Evolutionary conservation across 2,329 filamentous ascomycete genomes (phyloP).

Genomic region (Chaetomiaceae sp.): DNA sequence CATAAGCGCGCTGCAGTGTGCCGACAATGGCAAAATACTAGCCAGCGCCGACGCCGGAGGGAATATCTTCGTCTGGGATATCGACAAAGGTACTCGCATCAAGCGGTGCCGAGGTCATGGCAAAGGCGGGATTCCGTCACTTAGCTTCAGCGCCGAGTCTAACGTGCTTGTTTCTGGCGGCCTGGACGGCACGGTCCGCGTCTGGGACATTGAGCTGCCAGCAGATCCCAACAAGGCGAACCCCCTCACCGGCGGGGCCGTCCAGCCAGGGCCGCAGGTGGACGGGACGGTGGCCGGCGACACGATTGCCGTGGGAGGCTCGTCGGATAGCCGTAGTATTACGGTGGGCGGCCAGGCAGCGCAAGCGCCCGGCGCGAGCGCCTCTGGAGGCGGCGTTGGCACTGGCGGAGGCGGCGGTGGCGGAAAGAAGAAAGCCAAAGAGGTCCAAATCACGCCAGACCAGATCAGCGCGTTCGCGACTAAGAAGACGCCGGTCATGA

Average conservation of each 20-base stretch:
- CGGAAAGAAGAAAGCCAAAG: constrained; percentile 77
- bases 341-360: constrained; percentile 45
- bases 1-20: constrained; percentile 78
- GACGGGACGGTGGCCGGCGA: constrained; percentile 33
- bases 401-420: constrained; percentile 31
- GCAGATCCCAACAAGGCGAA: constrained; percentile 59
- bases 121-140: constrained; percentile 87
- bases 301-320: constrained; percentile 38
- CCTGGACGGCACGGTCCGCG: constrained; percentile 84
- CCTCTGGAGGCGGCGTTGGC: constrained; percentile 33
- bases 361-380: constrained; percentile 34
- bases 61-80: constrained; percentile 91
- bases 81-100: constrained; percentile 76
- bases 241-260: constrained; percentile 26
- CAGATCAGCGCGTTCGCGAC: constrained; percentile 94
- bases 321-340: constrained; percentile 34
- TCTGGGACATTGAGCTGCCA: constrained; percentile 84
- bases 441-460: constrained; percentile 83
- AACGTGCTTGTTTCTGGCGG: constrained; percentile 86
- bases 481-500: constrained; percentile 92
- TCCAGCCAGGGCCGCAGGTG: constrained; percentile 27
- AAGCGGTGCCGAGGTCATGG: constrained; percentile 94
- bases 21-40: constrained; percentile 83
- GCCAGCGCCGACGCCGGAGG: constrained; percentile 85
- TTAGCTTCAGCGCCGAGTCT: constrained; percentile 91